phyloP scores from a whole-genome alignment of 495 filamentous ascomycete genomes.

The Penicillium psychrofluorescens region DNA sequence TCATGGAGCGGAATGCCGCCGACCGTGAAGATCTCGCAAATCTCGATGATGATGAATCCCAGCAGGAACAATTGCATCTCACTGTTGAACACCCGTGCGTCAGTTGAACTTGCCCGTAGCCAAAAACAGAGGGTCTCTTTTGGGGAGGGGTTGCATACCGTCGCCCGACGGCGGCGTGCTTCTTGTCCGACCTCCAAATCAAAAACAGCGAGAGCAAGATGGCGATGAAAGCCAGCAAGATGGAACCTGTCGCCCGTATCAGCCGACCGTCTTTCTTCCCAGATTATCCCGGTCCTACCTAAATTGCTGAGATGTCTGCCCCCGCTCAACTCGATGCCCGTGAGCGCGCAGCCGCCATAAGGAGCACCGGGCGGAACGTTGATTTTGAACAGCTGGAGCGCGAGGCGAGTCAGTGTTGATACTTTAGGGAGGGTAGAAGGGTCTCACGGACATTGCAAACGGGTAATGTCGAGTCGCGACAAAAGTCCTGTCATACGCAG shows the following conservation, averaged over 20 bases:
- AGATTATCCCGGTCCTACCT: conserved; percentile 47
- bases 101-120: conserved; percentile 1
- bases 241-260: conserved; percentile 62
- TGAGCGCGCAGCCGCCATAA: conserved; percentile 62
- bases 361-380: conserved; percentile 42
- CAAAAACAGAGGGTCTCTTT: background rate
- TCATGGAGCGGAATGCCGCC: conserved; percentile 73
- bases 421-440: background rate
- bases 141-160: conserved; percentile 48
- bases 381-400: conserved; percentile 41
- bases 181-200: conserved; percentile 76
- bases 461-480: conserved; percentile 90
- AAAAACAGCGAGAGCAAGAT: conserved; percentile 60
- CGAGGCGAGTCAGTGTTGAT: conserved; percentile 13
- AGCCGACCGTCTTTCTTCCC: background rate
- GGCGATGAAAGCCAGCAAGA: conserved; percentile 70
- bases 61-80: conserved; percentile 94
- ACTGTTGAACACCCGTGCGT: conserved; percentile 35
- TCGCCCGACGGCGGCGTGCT: conserved; percentile 89
- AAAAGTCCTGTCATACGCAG: conserved; percentile 64
- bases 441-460: conserved; percentile 82
- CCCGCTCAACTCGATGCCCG: conserved; percentile 62
- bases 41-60: conserved; percentile 79
- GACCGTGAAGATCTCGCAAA: conserved; percentile 94
- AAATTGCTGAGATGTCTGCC: conserved; percentile 69